Conservation (phyloP, 495 filamentous ascomycete genomes). For the Penicillium paradoxum region DNA sequence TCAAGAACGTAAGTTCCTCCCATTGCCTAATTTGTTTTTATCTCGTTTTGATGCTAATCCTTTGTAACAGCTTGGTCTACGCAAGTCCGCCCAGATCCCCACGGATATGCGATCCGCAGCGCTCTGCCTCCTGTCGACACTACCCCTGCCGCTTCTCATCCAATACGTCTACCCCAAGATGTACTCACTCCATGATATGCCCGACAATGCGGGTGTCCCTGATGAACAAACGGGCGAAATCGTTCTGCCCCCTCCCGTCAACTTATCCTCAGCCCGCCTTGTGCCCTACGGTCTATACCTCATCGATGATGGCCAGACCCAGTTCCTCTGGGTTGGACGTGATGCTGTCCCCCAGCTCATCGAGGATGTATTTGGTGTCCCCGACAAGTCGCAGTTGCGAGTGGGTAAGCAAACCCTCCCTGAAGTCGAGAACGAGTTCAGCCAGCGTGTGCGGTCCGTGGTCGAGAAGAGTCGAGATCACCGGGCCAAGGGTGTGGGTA, state of each 20-base stretch:
- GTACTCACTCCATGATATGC: conserved; percentile 97
- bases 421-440: conserved; percentile 91
- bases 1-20: conserved; percentile 70
- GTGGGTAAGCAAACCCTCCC: conserved; percentile 86
- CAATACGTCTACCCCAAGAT: conserved; percentile 95
- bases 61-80: conserved; percentile 67
- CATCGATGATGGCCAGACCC: conserved; percentile 94
- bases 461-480: conserved; percentile 89
- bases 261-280: conserved; percentile 80
- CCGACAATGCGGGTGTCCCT: conserved; percentile 82
- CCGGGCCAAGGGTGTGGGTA: conserved; percentile 76
- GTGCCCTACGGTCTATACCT: conserved; percentile 95
- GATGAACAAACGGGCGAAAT: conserved; percentile 84
- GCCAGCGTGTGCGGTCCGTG: conserved; percentile 83
- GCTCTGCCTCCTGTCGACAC: conserved; percentile 84
- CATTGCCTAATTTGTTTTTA: neutral
- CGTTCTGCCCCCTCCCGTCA: conserved; percentile 74
- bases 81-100: conserved; percentile 93
- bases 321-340: conserved; percentile 95
- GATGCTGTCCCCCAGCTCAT: conserved; percentile 89
- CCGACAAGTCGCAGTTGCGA: conserved; percentile 73
- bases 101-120: conserved; percentile 93
- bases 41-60: conserved; percentile 10
- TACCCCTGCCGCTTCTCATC: conserved; percentile 85
- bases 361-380: conserved; percentile 80